Conservation (phyloP, 495 filamentous ascomycete genomes). For the Aspergillus hancockii region DNA sequence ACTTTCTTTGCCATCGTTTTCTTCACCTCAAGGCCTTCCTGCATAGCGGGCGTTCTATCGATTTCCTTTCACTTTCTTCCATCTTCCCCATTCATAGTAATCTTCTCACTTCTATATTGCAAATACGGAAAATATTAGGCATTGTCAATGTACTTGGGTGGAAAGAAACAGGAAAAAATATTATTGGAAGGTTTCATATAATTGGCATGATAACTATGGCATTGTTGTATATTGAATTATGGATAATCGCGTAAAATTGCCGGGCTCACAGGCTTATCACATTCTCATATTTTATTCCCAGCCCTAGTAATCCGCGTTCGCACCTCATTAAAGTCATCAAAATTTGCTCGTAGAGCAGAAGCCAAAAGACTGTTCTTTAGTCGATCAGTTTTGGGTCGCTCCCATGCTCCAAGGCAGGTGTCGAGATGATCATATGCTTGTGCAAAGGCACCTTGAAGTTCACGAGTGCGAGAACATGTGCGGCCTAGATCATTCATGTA, state of each 20-base stretch:
- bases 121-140: conserved; percentile 11
- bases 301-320: conserved; percentile 13
- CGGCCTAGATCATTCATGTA: conserved; percentile 57
- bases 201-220: neutral
- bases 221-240: neutral
- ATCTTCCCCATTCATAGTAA: neutral
- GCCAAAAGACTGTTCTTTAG: conserved; percentile 29
- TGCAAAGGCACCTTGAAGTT: conserved; percentile 32
- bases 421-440: conserved; percentile 26
- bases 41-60: neutral
- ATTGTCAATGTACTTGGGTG: neutral
- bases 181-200: neutral
- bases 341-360: conserved; percentile 34
- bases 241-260: neutral
- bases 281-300: neutral
- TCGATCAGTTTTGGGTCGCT: neutral
- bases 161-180: neutral
- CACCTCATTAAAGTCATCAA: conserved; percentile 31
- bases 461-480: conserved; percentile 32
- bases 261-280: neutral
- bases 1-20: no score
- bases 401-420: conserved; percentile 24
- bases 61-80: neutral
- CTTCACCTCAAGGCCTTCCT: no score
- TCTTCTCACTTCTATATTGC: neutral